phyloP scores from a whole-genome alignment of 345 rosid genomes.

The Rhodomyrtus tomentosa region DNA sequence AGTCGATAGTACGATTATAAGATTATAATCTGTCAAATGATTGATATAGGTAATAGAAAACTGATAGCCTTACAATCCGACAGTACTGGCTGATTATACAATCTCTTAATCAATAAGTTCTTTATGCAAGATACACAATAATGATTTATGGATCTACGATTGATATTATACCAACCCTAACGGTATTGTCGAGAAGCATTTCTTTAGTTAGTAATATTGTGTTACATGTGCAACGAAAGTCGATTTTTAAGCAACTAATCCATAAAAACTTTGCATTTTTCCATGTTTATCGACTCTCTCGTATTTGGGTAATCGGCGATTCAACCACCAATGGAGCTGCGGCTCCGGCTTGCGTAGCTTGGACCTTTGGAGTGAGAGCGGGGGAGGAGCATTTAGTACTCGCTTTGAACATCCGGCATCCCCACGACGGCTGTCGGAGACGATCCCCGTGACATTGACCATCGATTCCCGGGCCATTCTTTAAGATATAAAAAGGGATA shows the following conservation, averaged over 20 bases:
- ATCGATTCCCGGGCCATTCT: background rate
- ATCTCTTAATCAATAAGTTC: too few species aligned
- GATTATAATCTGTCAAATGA: fast-evolving
- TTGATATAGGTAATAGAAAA: background rate
- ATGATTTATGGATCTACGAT: too few species aligned
- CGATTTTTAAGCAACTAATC: too few species aligned
- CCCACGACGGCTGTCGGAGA: background rate
- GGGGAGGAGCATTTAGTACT: background rate
- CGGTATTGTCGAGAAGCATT: too few species aligned
- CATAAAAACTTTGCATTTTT: background rate
- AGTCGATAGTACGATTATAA: background rate
- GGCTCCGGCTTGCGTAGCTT: fast-evolving
- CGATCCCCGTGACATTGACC: too few species aligned
- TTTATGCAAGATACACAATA: too few species aligned
- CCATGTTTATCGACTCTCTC: background rate
- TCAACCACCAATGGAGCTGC: background rate
- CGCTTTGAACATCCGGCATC: fast-evolving
- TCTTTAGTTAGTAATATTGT: too few species aligned
- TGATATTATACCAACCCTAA: too few species aligned
- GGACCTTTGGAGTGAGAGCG: background rate
- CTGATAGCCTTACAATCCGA: too few species aligned
- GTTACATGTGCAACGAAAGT: too few species aligned
- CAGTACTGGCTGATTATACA: too few species aligned
- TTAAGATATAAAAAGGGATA: too few species aligned
- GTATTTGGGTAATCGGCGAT: fast-evolving